phyloP scores from a whole-genome alignment of 2,329 filamentous ascomycete species.

The Ophiobolus disseminans region DNA sequence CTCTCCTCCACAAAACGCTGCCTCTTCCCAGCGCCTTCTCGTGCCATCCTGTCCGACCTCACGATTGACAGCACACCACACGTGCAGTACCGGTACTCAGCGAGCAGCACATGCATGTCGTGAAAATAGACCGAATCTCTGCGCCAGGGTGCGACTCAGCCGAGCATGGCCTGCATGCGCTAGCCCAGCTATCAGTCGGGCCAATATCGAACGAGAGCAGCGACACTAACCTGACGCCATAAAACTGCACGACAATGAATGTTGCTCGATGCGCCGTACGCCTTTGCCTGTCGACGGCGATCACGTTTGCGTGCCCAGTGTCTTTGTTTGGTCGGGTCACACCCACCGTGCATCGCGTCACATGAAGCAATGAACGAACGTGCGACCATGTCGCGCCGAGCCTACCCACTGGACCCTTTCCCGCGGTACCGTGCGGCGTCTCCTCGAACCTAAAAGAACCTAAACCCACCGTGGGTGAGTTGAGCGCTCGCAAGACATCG shows the following conservation, averaged over 20 bases:
- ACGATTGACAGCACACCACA: background rate
- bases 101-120: slow-evolving; percentile 3
- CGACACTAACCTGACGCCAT: slow-evolving; percentile 30
- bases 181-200: slow-evolving; percentile 30
- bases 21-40: too few species aligned
- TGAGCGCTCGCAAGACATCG: too few species aligned
- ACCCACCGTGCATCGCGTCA: slow-evolving; percentile 22
- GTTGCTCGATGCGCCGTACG: slow-evolving; percentile 12
- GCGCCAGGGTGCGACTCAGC: slow-evolving; percentile 22
- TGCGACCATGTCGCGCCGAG: slow-evolving; percentile 22
- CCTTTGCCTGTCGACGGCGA: background rate
- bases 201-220: slow-evolving; percentile 35
- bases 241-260: slow-evolving; percentile 22
- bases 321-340: slow-evolving; percentile 11
- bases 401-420: slow-evolving; percentile 24
- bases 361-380: slow-evolving; percentile 23
- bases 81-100: background rate
- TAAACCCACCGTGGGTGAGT: too few species aligned
- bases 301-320: background rate
- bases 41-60: too few species aligned
- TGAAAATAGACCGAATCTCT: slow-evolving; percentile 8
- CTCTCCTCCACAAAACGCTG: background rate
- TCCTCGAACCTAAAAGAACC: slow-evolving; percentile 11
- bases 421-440: slow-evolving; percentile 26
- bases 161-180: slow-evolving; percentile 30